Evolutionary conservation across 108 stramenopile species (phyloP).

Genomic region (Skeletonema menzelii): DNA sequence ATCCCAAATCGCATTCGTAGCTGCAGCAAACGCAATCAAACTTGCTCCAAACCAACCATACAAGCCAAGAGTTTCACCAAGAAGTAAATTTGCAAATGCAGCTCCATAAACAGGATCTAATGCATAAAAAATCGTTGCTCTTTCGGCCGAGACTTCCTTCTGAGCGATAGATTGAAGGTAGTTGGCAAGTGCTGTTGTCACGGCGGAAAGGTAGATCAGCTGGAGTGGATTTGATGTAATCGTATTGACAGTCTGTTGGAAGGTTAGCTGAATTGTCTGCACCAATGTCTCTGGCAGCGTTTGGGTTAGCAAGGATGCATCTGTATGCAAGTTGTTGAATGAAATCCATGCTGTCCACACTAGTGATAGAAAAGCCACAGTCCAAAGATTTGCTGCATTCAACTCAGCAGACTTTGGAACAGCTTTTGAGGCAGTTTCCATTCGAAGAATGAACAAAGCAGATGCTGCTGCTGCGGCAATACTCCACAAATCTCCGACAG

Average conservation of each 20-base stretch:
- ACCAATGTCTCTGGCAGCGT: not conserved
- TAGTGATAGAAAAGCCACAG: constrained; percentile 54
- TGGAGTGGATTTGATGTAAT: constrained; percentile 51
- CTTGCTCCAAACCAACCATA: constrained; percentile 67
- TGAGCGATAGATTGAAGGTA: constrained; percentile 83
- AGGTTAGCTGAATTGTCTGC: not conserved
- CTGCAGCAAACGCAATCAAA: constrained; percentile 77
- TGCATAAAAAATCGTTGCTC: constrained; percentile 85
- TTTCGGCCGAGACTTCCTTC: constrained; percentile 68
- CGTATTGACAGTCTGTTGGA: constrained; percentile 28
- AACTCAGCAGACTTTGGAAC: constrained; percentile 61
- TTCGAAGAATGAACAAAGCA: constrained; percentile 84
- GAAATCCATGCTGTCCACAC: constrained; percentile 47
- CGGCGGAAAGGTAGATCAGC: constrained; percentile 72
- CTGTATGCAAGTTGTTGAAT: not conserved
- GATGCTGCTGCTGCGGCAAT: constrained; percentile 84
- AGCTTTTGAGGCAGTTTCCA: constrained; percentile 66
- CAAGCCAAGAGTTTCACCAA: constrained; percentile 69
- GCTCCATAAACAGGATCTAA: constrained; percentile 93
- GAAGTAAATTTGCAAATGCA: constrained; percentile 63
- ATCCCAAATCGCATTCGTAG: constrained; percentile 72
- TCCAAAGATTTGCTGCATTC: constrained; percentile 75
- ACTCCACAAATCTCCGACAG: constrained; percentile 79
- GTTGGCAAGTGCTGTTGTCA: constrained; percentile 77
- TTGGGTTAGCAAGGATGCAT: not conserved